A percentile compares a stretch with the other conserved stretches of the same genome.
These are phyloP conservation scores for Solioccasus polychromus DNA, from an alignment of 768 basidiomycete species.

Conservation along the genomic window DNA sequence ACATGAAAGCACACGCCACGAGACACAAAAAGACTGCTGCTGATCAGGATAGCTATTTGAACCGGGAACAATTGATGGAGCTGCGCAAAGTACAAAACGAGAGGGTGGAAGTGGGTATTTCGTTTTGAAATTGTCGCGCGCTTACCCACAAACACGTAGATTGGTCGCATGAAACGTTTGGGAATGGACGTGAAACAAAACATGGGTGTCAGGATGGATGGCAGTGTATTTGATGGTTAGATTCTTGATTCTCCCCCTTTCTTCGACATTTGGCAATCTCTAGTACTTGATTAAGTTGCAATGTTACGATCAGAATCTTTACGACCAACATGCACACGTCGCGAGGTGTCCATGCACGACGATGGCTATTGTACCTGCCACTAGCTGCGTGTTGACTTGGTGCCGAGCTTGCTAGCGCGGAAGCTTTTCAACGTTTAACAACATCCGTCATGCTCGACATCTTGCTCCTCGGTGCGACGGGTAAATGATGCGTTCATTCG, in stretches of 20 bases:
- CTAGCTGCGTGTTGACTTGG: constrained; percentile 2
- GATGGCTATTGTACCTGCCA: not conserved
- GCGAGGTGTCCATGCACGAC: constrained; percentile 10
- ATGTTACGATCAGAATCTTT: not conserved
- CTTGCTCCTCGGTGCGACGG: constrained; percentile 69
- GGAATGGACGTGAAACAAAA: constrained; percentile 85
- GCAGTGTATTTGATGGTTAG: constrained; percentile 52
- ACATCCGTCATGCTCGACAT: constrained; percentile 48
- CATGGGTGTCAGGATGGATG: constrained; percentile 88
- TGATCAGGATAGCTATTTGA: constrained; percentile 74
- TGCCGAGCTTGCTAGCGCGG: constrained; percentile 6
- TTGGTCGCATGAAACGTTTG: constrained; percentile 79
- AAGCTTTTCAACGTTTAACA: constrained; percentile 10
- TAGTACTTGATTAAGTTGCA: constrained; percentile 2
- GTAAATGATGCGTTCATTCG: constrained; percentile 24
- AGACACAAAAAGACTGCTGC: constrained; percentile 64
- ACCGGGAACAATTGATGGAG: constrained; percentile 76
- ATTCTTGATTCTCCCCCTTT: not conserved
- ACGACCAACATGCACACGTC: constrained; percentile 8
- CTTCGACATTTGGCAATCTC: not conserved
- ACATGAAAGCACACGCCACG: constrained; percentile 72
- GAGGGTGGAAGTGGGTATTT: constrained; percentile 61
- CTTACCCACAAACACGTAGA: constrained; percentile 36
- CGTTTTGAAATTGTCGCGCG: not conserved
- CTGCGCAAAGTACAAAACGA: constrained; percentile 83